These are phyloP conservation scores for Alnus glutinosa DNA, from an alignment of 306 rosid genomes.

Conservation along the genomic window DNA sequence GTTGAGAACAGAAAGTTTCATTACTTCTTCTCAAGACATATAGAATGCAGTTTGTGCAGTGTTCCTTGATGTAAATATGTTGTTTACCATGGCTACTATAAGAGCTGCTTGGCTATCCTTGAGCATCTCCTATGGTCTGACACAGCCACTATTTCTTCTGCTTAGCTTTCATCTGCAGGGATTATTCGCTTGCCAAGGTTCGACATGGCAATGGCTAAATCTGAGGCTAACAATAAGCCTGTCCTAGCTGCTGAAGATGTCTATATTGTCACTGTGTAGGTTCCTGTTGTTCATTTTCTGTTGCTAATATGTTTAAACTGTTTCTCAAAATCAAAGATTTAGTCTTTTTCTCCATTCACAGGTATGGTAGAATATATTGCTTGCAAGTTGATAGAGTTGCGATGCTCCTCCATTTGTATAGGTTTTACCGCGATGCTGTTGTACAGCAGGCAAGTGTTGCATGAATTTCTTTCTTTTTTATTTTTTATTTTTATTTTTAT, in stretches of 20 bases:
- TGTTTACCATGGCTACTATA: conserved; percentile 12
- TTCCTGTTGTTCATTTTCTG: conserved; percentile 26
- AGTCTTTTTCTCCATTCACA: conserved; percentile 35
- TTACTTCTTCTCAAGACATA: conserved; percentile 6
- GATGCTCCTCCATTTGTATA: conserved; percentile 86
- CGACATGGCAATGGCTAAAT: conserved; percentile 94
- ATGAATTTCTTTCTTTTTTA: conserved; percentile 1
- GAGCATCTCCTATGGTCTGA: conserved; percentile 35
- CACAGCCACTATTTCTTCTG: conserved; percentile 29
- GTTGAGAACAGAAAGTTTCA: background rate
- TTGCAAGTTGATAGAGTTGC: conserved; percentile 94
- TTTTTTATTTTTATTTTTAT: too few species aligned
- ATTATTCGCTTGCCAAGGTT: conserved; percentile 91
- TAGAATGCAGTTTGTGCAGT: conserved; percentile 26
- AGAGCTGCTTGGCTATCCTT: conserved; percentile 20
- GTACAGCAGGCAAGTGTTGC: conserved; percentile 79
- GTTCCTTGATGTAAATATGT: conserved; percentile 19
- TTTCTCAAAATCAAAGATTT: conserved; percentile 21
- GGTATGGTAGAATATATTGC: conserved; percentile 98
- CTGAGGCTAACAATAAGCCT: conserved; percentile 86
- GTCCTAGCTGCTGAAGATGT: conserved; percentile 89
- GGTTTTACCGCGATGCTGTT: conserved; percentile 97
- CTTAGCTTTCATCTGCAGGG: conserved; percentile 92
- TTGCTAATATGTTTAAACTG: conserved; percentile 17
- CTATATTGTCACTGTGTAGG: conserved; percentile 83